phyloP scores from a whole-genome alignment of 306 rosid genomes.

The Oemleria cerasiformis region DNA sequence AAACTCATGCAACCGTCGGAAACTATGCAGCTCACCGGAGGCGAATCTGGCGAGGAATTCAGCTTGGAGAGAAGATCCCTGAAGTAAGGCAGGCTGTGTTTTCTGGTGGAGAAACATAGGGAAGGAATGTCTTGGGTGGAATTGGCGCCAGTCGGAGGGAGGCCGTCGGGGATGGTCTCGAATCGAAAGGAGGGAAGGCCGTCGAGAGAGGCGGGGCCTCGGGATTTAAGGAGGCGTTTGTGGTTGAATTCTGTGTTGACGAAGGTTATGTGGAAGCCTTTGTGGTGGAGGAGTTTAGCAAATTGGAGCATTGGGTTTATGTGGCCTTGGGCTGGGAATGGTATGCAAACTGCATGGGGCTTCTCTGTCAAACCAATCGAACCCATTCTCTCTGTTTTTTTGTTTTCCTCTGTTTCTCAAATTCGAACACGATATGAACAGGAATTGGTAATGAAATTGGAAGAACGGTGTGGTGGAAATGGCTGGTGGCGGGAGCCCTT shows the following conservation, averaged over 20 bases:
- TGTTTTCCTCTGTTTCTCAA: not conserved
- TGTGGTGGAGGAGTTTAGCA: constrained; percentile 12
- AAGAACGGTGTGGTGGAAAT: not conserved
- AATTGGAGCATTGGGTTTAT: constrained; percentile 1
- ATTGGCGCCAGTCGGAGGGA: not conserved
- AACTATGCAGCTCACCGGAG: constrained; percentile 14
- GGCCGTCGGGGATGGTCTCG: not conserved
- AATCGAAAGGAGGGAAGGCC: constrained; percentile 6
- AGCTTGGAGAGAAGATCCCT: not conserved
- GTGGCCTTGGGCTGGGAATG: constrained; percentile 19
- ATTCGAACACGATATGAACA: not conserved
- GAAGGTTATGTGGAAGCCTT: constrained; percentile 13
- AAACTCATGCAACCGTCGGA: constrained; percentile 11
- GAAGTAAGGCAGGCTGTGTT: not conserved
- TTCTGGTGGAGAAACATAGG: not conserved
- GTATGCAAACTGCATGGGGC: constrained; percentile 16
- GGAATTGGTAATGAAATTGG: not conserved
- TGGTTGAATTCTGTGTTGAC: constrained; percentile 18
- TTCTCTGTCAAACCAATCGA: not conserved
- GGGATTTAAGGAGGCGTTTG: constrained; percentile 4
- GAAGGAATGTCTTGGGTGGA: constrained; percentile 14
- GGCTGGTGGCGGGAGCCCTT: too few relatives aligned
- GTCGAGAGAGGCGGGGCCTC: constrained; percentile 3
- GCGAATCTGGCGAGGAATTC: not conserved
- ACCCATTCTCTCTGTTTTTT: not conserved